Evolutionary conservation across 192 early-diverging fungal species (phyloP).

Genomic region (Dissophora globulifera): DNA sequence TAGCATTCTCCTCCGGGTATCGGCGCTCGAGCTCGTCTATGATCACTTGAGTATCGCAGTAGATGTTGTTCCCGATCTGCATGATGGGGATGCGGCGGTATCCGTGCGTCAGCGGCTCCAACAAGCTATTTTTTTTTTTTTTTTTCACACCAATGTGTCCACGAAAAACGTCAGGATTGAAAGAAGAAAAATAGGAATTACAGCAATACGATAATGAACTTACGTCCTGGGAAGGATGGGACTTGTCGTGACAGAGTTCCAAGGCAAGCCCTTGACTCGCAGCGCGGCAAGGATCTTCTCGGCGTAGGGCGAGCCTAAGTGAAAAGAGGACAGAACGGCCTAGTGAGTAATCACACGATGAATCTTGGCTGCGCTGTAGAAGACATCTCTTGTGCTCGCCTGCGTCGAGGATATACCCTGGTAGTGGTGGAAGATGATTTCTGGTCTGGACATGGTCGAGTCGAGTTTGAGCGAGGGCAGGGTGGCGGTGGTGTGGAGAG

Average conservation of each 20-base stretch:
- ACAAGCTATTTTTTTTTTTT: constrained; percentile 10
- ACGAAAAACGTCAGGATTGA: background rate
- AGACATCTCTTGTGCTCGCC: too few relatives aligned
- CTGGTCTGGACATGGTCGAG: constrained; percentile 21
- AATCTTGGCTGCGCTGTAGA: too few relatives aligned
- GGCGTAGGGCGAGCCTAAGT: constrained; percentile 37
- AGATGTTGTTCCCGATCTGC: constrained; percentile 59
- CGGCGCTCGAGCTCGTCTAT: constrained; percentile 53
- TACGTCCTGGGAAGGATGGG: constrained; percentile 41
- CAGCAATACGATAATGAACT: background rate
- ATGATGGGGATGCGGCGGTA: constrained; percentile 61
- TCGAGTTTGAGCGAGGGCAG: background rate
- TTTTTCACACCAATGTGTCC: background rate
- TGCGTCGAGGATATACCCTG: background rate
- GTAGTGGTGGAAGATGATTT: constrained; percentile 35
- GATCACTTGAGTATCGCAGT: constrained; percentile 52
- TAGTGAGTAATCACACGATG: too few relatives aligned
- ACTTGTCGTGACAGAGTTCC: constrained; percentile 36
- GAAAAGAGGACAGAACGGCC: background rate
- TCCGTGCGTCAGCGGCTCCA: constrained; percentile 53
- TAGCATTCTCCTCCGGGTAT: constrained; percentile 9
- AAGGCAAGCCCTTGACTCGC: constrained; percentile 47
- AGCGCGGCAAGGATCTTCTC: constrained; percentile 49
- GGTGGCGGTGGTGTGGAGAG: background rate
- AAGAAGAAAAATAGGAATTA: background rate